phyloP scores from a whole-genome alignment of 192 early-diverging fungal species.

The Pilobolus umbonatus region DNA sequence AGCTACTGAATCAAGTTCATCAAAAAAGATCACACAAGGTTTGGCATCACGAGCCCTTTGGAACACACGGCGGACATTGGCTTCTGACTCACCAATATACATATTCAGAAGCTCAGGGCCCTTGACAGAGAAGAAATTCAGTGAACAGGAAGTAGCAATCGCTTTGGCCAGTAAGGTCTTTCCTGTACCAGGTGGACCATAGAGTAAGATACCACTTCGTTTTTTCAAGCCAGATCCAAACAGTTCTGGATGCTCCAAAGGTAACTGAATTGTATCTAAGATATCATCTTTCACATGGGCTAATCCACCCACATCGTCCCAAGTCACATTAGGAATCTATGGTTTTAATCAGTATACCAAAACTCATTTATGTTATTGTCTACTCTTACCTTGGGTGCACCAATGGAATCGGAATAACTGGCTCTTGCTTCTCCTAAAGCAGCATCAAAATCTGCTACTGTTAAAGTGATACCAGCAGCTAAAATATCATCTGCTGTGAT shows the following conservation, averaged over 20 bases:
- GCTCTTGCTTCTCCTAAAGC: slow-evolving; percentile 77
- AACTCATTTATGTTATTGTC: neutral
- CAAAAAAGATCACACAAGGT: slow-evolving; percentile 98
- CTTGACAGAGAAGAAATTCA: slow-evolving; percentile 99
- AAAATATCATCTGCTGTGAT: slow-evolving; percentile 53
- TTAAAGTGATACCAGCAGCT: slow-evolving; percentile 68
- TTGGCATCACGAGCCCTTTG: slow-evolving; percentile 94
- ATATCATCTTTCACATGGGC: slow-evolving; percentile 90
- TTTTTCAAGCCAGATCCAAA: slow-evolving; percentile 95
- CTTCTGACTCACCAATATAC: slow-evolving; percentile 99
- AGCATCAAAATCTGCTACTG: slow-evolving; percentile 72
- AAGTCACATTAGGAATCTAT: slow-evolving; percentile 92
- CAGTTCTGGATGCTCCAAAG: slow-evolving; percentile 92
- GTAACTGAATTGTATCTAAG: slow-evolving; percentile 93
- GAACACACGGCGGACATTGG: slow-evolving; percentile 94
- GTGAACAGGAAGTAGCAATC: slow-evolving; percentile 92
- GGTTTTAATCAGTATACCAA: neutral
- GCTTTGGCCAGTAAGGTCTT: slow-evolving; percentile 99
- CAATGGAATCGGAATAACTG: slow-evolving; percentile 86
- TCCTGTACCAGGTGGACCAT: slow-evolving; percentile 97
- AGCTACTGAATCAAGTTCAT: slow-evolving; percentile 97
- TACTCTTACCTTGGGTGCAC: slow-evolving; percentile 75
- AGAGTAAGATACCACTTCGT: slow-evolving; percentile 88
- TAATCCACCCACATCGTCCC: slow-evolving; percentile 98
- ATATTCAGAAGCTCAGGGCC: slow-evolving; percentile 98